These are phyloP conservation scores for Blastobotrys parvus DNA, from an alignment of 805 yeast genomes.

Conservation along the genomic window DNA sequence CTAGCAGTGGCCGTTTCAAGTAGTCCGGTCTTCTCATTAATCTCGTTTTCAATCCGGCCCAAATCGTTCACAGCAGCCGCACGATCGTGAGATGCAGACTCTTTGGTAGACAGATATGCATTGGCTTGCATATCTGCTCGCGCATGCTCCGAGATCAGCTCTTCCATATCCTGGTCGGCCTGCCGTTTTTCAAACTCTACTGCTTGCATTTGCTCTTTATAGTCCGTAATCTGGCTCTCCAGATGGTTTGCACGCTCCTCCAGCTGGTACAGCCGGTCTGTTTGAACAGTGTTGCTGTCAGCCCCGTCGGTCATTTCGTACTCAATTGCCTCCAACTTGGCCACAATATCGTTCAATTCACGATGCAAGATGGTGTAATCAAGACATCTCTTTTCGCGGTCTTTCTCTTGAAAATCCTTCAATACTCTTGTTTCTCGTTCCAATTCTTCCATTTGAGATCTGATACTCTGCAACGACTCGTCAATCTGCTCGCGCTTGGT, in stretches of 20 bases:
- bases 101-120: slow-evolving; percentile 21
- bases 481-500: slow-evolving; percentile 63
- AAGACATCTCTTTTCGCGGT: slow-evolving; percentile 55
- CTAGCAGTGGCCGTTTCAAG: slow-evolving; percentile 9
- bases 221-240: slow-evolving; percentile 30
- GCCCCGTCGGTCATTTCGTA: slow-evolving; percentile 25
- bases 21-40: slow-evolving; percentile 7
- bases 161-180: slow-evolving; percentile 41
- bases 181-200: slow-evolving; percentile 50
- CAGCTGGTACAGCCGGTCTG: slow-evolving; percentile 5
- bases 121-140: slow-evolving; percentile 27
- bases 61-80: slow-evolving; percentile 35
- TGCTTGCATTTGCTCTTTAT: slow-evolving; percentile 43
- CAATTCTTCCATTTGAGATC: slow-evolving; percentile 65
- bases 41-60: slow-evolving; percentile 2
- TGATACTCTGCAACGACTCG: slow-evolving; percentile 61
- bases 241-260: slow-evolving; percentile 8
- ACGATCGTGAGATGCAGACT: slow-evolving; percentile 12
- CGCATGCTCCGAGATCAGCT: slow-evolving; percentile 29
- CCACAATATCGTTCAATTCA: slow-evolving; percentile 56
- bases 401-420: slow-evolving; percentile 57
- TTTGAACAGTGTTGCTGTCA: slow-evolving; percentile 1
- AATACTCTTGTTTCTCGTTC: slow-evolving; percentile 74
- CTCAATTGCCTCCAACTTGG: slow-evolving; percentile 54
- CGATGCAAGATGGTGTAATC: slow-evolving; percentile 73